phyloP scores from a whole-genome alignment of 345 rosid species.

The Laguncularia racemosa region DNA sequence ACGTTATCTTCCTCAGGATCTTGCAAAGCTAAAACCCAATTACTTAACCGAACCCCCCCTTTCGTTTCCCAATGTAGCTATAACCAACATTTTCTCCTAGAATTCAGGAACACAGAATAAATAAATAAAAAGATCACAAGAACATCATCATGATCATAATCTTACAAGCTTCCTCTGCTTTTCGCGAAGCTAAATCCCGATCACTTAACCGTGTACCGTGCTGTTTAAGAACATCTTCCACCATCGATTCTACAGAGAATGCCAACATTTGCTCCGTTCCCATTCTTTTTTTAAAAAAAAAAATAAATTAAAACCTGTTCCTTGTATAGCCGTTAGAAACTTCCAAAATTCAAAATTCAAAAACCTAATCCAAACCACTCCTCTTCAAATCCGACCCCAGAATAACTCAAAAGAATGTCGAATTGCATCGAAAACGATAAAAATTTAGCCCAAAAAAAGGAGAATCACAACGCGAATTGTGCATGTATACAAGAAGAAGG shows the following conservation, averaged over 20 bases:
- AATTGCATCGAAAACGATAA: no score
- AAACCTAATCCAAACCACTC: neutral
- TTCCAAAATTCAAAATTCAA: constrained; percentile 3
- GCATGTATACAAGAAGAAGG: no score
- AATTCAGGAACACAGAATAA: no score
- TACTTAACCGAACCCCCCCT: no score
- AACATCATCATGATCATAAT: constrained; percentile 4
- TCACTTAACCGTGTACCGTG: constrained; percentile 34
- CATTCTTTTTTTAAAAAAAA: constrained; percentile 33
- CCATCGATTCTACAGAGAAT: constrained; percentile 53
- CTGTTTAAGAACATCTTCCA: constrained; percentile 74
- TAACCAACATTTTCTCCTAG: no score
- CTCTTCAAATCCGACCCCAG: neutral
- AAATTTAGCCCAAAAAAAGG: no score
- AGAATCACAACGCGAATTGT: no score
- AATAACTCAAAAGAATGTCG: neutral
- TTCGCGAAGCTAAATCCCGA: constrained; percentile 37
- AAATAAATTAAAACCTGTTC: no score
- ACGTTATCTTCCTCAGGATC: no score
- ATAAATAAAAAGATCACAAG: constrained; percentile 5
- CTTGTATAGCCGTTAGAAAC: neutral
- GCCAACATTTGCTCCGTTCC: constrained; percentile 39
- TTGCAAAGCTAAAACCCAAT: no score
- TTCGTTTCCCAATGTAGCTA: no score
- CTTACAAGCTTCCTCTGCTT: constrained; percentile 70